Base-by-base conservation (phyloP, 1,284 basidiomycete species). In the Agroathelia rolfsii region DNA sequence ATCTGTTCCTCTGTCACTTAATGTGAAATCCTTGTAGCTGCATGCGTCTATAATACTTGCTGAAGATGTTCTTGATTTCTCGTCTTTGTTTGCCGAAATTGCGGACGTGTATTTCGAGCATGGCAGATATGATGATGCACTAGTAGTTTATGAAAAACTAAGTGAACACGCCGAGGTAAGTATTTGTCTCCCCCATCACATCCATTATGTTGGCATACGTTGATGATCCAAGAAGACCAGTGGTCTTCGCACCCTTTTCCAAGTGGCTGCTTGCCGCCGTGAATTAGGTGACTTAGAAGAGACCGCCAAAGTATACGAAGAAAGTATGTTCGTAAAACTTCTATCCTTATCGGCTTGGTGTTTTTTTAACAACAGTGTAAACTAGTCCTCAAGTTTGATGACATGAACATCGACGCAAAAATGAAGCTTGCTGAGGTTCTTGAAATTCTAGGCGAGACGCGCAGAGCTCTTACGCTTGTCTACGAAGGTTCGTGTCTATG, bases 341-440 rank as follows among this genome's bases (percentile, higher is more conserved):
- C 11, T 28, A 22, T 17, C 12, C n/a, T n/a, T n/a, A n/a, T n/a
- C n/a, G n/a, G n/a, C n/a, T n/a, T n/a, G n/a, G n/a, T n/a, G n/a
- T n/a, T n/a, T n/a, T n/a, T n/a, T n/a, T 36, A 26, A 28, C 40
- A 6, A 40, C 24, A 3, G 28, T 34, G 7, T 24, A 14, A 18
- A 9, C 3, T 43, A 86, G 90, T 95, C 11, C 66, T 83, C 12
- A 61, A 70, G 3, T 74, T 72, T 1, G 79, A 89, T 48, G 77
- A 83, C 0, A 66, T 69, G 3, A 73, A 88, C 43, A 74, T 78
- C 41, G 83, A 92, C 16, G 79, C 79, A 5, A 87, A 87, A 52
- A 79, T 92, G 70, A 81, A 84, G 42, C 68, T 96, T 1, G 93
- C 93, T 0, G 85, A 87, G 39, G 76, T 93, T 12, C 87, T 88